Conservation (phyloP, 768 basidiomycete genomes). For the Neoboletus magnificus region DNA sequence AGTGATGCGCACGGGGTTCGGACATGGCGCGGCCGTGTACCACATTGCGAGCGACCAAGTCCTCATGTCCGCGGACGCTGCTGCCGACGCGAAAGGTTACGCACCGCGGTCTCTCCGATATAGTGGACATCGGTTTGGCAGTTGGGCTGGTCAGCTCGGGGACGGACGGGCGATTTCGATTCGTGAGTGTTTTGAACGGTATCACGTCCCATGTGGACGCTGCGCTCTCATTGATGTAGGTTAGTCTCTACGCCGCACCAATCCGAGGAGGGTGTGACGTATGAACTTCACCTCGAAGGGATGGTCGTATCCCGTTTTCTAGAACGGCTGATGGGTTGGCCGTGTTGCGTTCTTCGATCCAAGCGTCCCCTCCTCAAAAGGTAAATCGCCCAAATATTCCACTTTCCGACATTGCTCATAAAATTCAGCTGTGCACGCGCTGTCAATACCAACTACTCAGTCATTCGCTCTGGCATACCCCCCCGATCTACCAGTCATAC, state of each 20-base stretch:
- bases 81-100: constrained; percentile 33
- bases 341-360: constrained; percentile 89
- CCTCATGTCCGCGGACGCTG: constrained; percentile 45
- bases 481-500: constrained; percentile 66
- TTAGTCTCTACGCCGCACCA: constrained; percentile 79
- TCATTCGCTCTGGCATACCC: constrained; percentile 77
- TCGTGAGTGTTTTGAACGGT: constrained; percentile 35
- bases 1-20: too few relatives aligned
- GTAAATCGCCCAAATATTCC: constrained; percentile 22
- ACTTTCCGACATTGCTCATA: constrained; percentile 35
- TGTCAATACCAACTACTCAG: constrained; percentile 85
- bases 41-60: too few relatives aligned
- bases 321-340: constrained; percentile 92
- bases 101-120: constrained; percentile 85
- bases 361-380: constrained; percentile 94
- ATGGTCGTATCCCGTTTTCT: constrained; percentile 91
- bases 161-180: constrained; percentile 95
- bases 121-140: constrained; percentile 87
- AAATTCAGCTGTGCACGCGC: constrained; percentile 62
- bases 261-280: constrained; percentile 46
- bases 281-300: constrained; percentile 94
- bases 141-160: constrained; percentile 92
- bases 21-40: too few relatives aligned
- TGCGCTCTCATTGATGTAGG: not conserved
- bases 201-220: not conserved